A percentile compares a stretch with the other conserved stretches of the same genome.
Conservation (phyloP, 2,329 filamentous ascomycete genomes). For the Epichloe typhina region DNA sequence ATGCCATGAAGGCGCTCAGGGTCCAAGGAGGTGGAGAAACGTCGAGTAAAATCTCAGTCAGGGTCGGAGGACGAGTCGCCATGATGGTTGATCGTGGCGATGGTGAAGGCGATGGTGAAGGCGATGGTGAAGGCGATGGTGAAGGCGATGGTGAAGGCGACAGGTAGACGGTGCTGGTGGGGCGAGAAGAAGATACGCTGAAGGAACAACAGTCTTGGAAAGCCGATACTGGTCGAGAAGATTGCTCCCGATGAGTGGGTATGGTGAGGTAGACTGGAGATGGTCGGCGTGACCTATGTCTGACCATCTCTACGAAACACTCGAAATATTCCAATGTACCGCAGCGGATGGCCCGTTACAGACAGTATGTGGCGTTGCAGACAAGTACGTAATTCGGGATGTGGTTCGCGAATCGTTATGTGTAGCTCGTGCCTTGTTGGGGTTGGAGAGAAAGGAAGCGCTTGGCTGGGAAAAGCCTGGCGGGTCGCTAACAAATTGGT, state of each 20-base stretch:
- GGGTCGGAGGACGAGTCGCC: constrained; percentile 42
- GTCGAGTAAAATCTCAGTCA: constrained; percentile 81
- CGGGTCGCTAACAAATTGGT: neutral
- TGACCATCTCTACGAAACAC: constrained; percentile 12
- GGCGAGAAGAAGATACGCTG: constrained; percentile 23
- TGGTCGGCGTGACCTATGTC: constrained; percentile 29
- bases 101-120: constrained; percentile 27
- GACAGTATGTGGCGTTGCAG: neutral
- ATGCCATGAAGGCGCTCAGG: constrained; percentile 86
- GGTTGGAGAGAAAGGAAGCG: neutral
- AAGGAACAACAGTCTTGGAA: constrained; percentile 33
- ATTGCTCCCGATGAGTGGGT: constrained; percentile 27
- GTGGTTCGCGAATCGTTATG: neutral
- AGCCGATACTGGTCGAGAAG: constrained; percentile 30
- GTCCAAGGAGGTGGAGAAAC: constrained; percentile 80
- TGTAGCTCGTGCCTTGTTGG: neutral
- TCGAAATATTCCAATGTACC: neutral
- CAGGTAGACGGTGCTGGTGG: constrained; percentile 30
- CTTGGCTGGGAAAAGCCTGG: neutral
- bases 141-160: constrained; percentile 30
- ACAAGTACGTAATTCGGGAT: neutral
- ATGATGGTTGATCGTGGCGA: constrained; percentile 20
- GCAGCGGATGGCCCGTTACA: neutral
- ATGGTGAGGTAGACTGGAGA: constrained; percentile 29
- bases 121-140: constrained; percentile 27